Percentiles rank a stretch among this genome's conserved stretches.
phyloP scores from a whole-genome alignment of 1,284 basidiomycete genomes.

The Singerocomus inundabilis region DNA sequence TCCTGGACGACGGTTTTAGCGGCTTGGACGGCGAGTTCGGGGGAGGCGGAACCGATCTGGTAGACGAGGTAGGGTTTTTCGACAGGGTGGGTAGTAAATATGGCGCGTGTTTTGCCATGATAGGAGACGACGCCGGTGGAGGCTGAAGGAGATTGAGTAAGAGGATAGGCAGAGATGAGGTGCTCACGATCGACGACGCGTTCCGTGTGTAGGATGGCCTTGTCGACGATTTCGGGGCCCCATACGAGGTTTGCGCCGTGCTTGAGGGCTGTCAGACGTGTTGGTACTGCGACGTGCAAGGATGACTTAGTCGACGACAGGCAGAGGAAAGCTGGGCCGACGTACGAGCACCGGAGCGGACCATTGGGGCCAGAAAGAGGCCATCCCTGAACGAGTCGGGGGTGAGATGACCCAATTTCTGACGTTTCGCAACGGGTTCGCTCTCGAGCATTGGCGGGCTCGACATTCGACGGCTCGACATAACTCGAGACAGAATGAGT shows the following conservation, averaged over 20 bases:
- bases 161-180: not conserved
- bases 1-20: slow-evolving; percentile 86
- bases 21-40: slow-evolving; percentile 88
- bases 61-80: slow-evolving; percentile 90
- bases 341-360: slow-evolving; percentile 86
- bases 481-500: slow-evolving; percentile 20
- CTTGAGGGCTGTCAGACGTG: slow-evolving; percentile 83
- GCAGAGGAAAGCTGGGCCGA: slow-evolving; percentile 13
- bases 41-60: slow-evolving; percentile 91
- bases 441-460: slow-evolving; percentile 44
- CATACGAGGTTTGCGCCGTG: slow-evolving; percentile 95
- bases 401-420: slow-evolving; percentile 55
- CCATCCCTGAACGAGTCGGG: slow-evolving; percentile 75
- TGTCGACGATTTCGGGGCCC: slow-evolving; percentile 97
- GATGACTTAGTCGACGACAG: slow-evolving; percentile 1
- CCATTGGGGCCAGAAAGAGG: slow-evolving; percentile 92
- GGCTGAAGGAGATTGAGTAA: slow-evolving; percentile 45
- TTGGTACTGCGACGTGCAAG: slow-evolving; percentile 56
- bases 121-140: slow-evolving; percentile 89
- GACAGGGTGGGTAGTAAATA: slow-evolving; percentile 92
- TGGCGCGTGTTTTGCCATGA: slow-evolving; percentile 75
- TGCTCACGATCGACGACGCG: slow-evolving; percentile 81
- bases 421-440: slow-evolving; percentile 50
- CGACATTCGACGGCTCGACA: slow-evolving; percentile 56
- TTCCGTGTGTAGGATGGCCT: slow-evolving; percentile 86